phyloP scores from a whole-genome alignment of 495 filamentous ascomycete species.

The Daldinia concentrica region DNA sequence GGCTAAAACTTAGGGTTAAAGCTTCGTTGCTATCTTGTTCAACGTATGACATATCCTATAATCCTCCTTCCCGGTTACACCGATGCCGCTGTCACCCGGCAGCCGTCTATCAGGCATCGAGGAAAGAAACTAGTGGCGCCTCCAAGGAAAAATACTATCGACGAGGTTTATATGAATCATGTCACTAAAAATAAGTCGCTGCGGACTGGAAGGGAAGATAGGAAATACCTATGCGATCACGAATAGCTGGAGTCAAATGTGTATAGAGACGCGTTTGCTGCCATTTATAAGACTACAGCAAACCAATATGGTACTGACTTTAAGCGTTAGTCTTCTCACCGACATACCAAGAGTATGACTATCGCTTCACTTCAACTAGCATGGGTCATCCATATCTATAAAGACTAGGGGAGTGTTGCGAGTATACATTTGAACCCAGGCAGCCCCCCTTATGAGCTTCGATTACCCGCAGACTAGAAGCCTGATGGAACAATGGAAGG shows the following conservation, averaged over 20 bases:
- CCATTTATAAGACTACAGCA: background rate
- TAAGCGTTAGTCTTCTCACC: background rate
- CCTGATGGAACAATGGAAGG: constrained; percentile 37
- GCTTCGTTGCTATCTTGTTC: constrained; percentile 21
- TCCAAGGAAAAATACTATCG: background rate
- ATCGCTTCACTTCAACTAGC: background rate
- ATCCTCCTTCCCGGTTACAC: constrained; percentile 20
- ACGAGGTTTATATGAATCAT: background rate
- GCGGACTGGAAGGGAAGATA: background rate
- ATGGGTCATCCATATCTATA: background rate
- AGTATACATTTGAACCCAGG: constrained; percentile 27
- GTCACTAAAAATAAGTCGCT: background rate
- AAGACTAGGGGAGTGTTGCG: constrained; percentile 1
- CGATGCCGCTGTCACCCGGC: constrained; percentile 27
- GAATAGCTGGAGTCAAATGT: background rate
- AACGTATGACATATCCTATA: constrained; percentile 28
- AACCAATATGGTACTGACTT: background rate
- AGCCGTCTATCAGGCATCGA: background rate
- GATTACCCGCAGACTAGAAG: constrained; percentile 38
- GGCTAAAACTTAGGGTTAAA: constrained; percentile 7
- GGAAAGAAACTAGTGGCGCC: background rate
- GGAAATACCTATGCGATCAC: background rate
- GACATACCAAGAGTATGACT: background rate
- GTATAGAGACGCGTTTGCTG: background rate
- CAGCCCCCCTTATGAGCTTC: constrained; percentile 23